phyloP scores from a whole-genome alignment of 345 rosid species.

The Gossypium rotundifolium region DNA sequence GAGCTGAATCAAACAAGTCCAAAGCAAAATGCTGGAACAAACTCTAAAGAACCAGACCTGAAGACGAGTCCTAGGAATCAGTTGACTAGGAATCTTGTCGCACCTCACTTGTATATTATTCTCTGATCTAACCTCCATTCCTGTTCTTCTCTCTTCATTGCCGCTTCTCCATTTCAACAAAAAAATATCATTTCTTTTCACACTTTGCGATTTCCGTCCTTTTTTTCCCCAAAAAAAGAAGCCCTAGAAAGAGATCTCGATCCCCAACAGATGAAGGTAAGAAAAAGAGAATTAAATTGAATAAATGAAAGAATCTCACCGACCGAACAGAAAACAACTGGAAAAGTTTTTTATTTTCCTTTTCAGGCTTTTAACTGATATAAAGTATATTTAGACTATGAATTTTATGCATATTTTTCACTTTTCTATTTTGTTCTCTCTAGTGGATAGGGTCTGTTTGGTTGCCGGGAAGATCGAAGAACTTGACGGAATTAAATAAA shows the following conservation, averaged over 20 bases:
- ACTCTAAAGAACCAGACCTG: conserved; percentile 84
- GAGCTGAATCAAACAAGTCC: conserved; percentile 97
- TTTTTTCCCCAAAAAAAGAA: not conserved
- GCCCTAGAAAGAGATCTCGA: not conserved
- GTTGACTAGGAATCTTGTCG: conserved; percentile 53
- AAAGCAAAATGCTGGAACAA: conserved; percentile 82
- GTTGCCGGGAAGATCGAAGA: not conserved
- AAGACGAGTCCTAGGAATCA: conserved; percentile 54
- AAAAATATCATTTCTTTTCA: not conserved
- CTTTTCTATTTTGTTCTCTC: not conserved
- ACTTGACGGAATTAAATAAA: not conserved
- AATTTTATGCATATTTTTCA: not conserved
- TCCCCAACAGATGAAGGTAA: not conserved
- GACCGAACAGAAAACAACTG: not conserved
- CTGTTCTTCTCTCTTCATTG: conserved; percentile 51
- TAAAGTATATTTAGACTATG: not conserved
- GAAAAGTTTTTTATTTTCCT: not conserved
- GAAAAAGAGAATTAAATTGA: not conserved
- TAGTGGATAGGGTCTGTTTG: not conserved
- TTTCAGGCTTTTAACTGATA: not conserved
- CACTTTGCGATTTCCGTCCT: not conserved
- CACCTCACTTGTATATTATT: conserved; percentile 37
- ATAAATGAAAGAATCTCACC: conserved; percentile 7
- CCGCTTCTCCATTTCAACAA: conserved; percentile 51
- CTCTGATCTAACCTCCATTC: conserved; percentile 87